Base-by-base conservation (phyloP, 1,284 basidiomycete genomes). In the Ceratobasidium sp. region DNA sequence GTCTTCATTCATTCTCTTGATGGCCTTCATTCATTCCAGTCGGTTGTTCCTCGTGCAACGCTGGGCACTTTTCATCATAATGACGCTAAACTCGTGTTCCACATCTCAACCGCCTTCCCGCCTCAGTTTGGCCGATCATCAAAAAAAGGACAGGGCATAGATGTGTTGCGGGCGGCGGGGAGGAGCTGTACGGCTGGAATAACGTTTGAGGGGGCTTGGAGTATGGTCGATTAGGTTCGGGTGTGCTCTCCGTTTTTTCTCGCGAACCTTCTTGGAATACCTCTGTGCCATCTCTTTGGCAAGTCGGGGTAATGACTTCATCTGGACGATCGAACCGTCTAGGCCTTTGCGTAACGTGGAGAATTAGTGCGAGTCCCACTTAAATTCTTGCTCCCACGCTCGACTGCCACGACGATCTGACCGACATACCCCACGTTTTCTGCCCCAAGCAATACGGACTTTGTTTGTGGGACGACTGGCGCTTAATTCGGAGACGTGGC, bases 51-150 rank as follows among this genome's bases (percentile, higher is more conserved):
- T 63, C 18, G 61, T 39, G 39, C 61, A 42, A 63, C 39, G 61
- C 44, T 18, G 39, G 18, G 39, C 40, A 44, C 39, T 13, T 9
- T 63, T 4, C n/a, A 63, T 20, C 61, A 23, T 18, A 42, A 63
- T 63, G 61, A 63, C 61, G 61, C 61, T 40, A 42, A 63, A n/a
- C n/a, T n/a, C n/a, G n/a, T 63, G 40, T 63, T 44, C 40, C 40
- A 63, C 40, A 63, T 44, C 61, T 63, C 61, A 63, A 63, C 39
- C 61, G 61, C 61, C 26, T 18, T 63, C 13, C 61, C 61, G 61
- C 61, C 58, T 63, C 61, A 63, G 61, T 63, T 23, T 42, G 61
- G 61, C 61, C 61, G 61, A 63, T 63, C 61, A 63, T 63, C 61
- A 63, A 63, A 63, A 63, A 40, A n/a, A n/a, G 20, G 61, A 44